Percentiles rank a stretch among this genome's conserved stretches.
Evolutionary conservation across 1,284 basidiomycete species (phyloP).

Genomic region (Apiotrichum veenhuisii): DNA sequence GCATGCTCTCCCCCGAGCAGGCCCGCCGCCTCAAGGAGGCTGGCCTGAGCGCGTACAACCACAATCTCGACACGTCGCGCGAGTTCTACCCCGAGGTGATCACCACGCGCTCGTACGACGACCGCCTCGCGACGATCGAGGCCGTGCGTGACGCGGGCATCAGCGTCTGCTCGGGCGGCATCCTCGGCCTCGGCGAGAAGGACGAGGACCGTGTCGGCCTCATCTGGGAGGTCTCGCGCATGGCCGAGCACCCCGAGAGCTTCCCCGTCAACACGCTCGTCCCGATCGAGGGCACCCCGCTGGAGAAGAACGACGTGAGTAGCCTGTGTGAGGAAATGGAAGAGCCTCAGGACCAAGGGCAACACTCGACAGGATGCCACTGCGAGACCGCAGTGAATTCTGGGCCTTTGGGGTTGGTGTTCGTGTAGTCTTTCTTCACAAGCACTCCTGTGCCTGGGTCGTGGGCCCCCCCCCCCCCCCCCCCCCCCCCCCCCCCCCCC

Average conservation of each 20-base stretch:
- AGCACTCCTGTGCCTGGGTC: too few species aligned
- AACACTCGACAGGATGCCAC: too few species aligned
- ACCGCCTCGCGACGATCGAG: slow-evolving; percentile 81
- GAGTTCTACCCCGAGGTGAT: slow-evolving; percentile 97
- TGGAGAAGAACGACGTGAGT: slow-evolving; percentile 56
- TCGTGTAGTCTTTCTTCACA: too few species aligned
- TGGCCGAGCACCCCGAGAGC: slow-evolving; percentile 81
- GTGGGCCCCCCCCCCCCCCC: too few species aligned
- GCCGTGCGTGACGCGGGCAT: slow-evolving; percentile 93
- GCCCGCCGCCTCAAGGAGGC: slow-evolving; percentile 90
- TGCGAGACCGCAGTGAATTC: too few species aligned
- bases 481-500: too few species aligned
- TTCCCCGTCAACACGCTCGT: slow-evolving; percentile 96
- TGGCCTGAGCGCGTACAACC: slow-evolving; percentile 92
- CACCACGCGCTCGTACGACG: slow-evolving; percentile 91
- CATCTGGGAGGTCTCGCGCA: slow-evolving; percentile 88
- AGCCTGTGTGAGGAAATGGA: slow-evolving; percentile 41
- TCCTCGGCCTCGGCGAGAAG: slow-evolving; percentile 88
- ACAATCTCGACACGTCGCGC: slow-evolving; percentile 95
- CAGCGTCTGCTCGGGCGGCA: slow-evolving; percentile 95
- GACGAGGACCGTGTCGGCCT: slow-evolving; percentile 87
- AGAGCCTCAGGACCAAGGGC: neutral
- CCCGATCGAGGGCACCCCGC: slow-evolving; percentile 59
- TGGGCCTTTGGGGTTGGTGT: too few species aligned
- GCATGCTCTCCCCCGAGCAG: slow-evolving; percentile 93